Conservation (phyloP, 169 alveolate genomes). For the Ichthyophthirius multifiliis region DNA sequence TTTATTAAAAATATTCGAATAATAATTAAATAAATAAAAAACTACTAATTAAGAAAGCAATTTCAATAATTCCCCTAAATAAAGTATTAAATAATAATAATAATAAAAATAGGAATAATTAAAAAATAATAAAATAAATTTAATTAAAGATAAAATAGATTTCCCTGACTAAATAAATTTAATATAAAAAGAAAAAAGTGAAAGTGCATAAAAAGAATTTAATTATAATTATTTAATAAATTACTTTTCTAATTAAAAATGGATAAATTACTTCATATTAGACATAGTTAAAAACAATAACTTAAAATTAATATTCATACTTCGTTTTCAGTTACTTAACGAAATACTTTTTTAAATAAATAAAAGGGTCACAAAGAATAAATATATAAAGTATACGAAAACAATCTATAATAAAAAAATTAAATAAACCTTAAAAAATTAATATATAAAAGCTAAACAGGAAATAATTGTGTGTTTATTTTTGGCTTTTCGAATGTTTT, state of each 20-base stretch:
- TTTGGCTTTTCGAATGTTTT: conserved; percentile 13
- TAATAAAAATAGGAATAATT: neutral
- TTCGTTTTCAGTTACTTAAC: neutral
- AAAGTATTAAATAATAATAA: neutral
- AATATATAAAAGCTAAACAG: neutral
- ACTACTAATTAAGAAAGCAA: neutral
- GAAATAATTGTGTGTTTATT: neutral
- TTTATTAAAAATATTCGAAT: neutral
- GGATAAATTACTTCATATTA: neutral
- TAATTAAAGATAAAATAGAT: neutral
- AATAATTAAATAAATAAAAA: neutral
- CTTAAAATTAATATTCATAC: neutral
- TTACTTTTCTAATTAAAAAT: neutral
- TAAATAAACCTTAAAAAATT: neutral
- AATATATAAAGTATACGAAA: neutral
- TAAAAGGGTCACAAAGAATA: neutral
- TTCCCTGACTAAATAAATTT: no score
- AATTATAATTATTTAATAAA: neutral
- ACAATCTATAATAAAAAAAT: neutral
- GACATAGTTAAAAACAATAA: neutral
- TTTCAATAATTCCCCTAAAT: neutral
- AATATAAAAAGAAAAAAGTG: neutral
- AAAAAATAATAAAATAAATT: neutral
- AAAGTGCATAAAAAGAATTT: neutral
- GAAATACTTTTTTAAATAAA: neutral